Percentiles rank a stretch among this genome's conserved stretches.
Evolutionary conservation across 2,329 filamentous ascomycete species (phyloP).

Genomic region (Venturia asperata): DNA sequence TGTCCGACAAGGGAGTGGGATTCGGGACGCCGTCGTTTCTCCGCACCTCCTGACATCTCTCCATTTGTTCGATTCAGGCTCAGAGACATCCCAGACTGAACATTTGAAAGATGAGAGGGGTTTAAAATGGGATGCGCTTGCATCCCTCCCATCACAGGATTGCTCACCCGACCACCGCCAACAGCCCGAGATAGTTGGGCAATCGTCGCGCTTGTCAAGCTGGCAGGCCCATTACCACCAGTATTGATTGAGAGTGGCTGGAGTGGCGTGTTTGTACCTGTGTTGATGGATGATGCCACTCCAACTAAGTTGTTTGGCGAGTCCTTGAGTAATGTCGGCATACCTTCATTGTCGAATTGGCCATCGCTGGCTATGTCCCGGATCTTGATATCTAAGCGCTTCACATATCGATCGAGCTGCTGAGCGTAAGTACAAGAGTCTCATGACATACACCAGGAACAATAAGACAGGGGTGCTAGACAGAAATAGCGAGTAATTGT

Average conservation of each 20-base stretch:
- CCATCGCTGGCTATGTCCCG: constrained; percentile 53
- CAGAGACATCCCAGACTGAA: constrained; percentile 17
- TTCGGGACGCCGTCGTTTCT: constrained; percentile 53
- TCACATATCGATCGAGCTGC: constrained; percentile 55
- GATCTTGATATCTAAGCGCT: constrained; percentile 55
- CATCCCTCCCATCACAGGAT: constrained; percentile 22
- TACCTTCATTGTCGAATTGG: constrained; percentile 39
- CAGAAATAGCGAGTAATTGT: not conserved
- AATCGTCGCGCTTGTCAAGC: constrained; percentile 1
- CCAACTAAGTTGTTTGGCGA: constrained; percentile 44
- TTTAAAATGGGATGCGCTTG: constrained; percentile 21
- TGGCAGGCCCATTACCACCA: constrained; percentile 16
- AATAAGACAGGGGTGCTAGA: not conserved
- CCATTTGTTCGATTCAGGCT: constrained; percentile 43
- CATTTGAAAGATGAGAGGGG: constrained; percentile 25
- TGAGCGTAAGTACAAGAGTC: constrained; percentile 21
- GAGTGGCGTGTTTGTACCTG: constrained; percentile 43
- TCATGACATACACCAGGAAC: constrained; percentile 8
- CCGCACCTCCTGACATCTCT: constrained; percentile 48
- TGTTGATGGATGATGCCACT: constrained; percentile 38
- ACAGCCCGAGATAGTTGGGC: not conserved
- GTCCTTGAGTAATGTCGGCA: constrained; percentile 51
- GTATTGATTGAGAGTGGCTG: constrained; percentile 36
- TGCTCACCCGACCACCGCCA: constrained; percentile 12
- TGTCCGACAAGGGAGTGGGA: constrained; percentile 40